Evolutionary conservation across 768 basidiomycete genomes (phyloP), one percentile per base, ranked within the genome.

Genomic region (Trametes meyenii): DNA sequence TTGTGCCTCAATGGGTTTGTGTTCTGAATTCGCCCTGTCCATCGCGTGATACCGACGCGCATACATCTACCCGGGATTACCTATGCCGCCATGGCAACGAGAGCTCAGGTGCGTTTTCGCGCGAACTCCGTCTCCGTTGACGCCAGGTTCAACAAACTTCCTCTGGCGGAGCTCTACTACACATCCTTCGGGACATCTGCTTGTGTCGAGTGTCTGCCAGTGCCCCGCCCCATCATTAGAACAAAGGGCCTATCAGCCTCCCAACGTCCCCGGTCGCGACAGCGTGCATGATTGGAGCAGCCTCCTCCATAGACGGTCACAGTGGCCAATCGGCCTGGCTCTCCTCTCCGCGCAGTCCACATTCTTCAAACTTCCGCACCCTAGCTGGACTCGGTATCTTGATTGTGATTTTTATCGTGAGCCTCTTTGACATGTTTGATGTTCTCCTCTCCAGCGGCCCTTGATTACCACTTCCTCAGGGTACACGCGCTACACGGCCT

Each of bases 361-460:
- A 19, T 45, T 23, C 44, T 45, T 10, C 14, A 4, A 35, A 10
- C 17, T 48, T 40, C 48, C 56, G 11, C 36, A 49, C 16, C 6
- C 16, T 14, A 14, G 24, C 46, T 21, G 35, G 13, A 19, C 24
- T 58, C 39, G 46, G 46, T 49, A 36, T 42, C 24, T 50, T 49
- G 56, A 50, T 49, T 50, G 49, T 42, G 40, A 58, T 58, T 49
- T 43, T 19, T 6, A 50, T 50, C 26, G 38, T 23, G 40, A 58
- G 57, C 29, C 48, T 58, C 24, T 58, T 14, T 50, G 56, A 50
- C 56, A 50, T 17, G 8, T 36, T 19, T 58, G 57, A 58, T 58
- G 49, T 50, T 58, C 57, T 40, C 26, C n/a, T n/a, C 26, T n/a
- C 13, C 40, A 58, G 36, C 35, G 29, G 29, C 23, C 24, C 55